Conservation (phyloP, 2,329 filamentous ascomycete genomes). For the Ascochyta koolunga region DNA sequence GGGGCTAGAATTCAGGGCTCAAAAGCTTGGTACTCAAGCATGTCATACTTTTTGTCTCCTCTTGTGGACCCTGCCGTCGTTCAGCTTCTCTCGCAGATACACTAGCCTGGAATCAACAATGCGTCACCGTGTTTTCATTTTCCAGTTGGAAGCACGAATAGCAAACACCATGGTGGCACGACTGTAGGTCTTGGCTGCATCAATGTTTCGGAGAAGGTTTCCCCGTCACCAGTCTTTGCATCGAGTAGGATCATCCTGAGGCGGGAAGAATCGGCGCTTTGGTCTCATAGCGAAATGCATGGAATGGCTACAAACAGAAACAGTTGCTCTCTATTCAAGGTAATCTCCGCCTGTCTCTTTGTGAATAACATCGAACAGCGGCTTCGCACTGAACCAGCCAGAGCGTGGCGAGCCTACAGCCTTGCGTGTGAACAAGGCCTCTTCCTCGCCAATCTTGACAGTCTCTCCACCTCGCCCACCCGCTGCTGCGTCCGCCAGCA, state of each 20-base stretch:
- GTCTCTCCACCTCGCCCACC: conserved; percentile 67
- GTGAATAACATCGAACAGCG: conserved; percentile 72
- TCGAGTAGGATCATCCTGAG: neutral
- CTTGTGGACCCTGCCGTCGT: conserved; percentile 12
- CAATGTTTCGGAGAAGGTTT: neutral
- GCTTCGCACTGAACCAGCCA: conserved; percentile 73
- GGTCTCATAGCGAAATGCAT: neutral
- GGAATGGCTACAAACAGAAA: neutral
- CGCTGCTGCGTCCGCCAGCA: conserved; percentile 62
- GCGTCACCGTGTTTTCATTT: neutral
- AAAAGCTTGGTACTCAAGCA: conserved; percentile 10
- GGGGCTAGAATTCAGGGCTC: conserved; percentile 12
- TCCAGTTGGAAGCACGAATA: neutral
- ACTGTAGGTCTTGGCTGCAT: conserved; percentile 11
- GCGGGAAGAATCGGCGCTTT: neutral
- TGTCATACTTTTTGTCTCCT: conserved; percentile 1
- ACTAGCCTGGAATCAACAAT: neutral
- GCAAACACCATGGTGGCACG: conserved; percentile 1
- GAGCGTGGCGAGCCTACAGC: conserved; percentile 65
- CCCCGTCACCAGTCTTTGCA: conserved; percentile 1
- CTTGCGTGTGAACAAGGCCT: conserved; percentile 71
- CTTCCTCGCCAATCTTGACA: conserved; percentile 70
- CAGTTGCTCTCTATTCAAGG: conserved; percentile 48
- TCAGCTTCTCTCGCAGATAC: neutral
- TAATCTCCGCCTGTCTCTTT: conserved; percentile 65